Evolutionary conservation across 2,329 filamentous ascomycete genomes (phyloP).

Genomic region (Fusarium mangiferae): DNA sequence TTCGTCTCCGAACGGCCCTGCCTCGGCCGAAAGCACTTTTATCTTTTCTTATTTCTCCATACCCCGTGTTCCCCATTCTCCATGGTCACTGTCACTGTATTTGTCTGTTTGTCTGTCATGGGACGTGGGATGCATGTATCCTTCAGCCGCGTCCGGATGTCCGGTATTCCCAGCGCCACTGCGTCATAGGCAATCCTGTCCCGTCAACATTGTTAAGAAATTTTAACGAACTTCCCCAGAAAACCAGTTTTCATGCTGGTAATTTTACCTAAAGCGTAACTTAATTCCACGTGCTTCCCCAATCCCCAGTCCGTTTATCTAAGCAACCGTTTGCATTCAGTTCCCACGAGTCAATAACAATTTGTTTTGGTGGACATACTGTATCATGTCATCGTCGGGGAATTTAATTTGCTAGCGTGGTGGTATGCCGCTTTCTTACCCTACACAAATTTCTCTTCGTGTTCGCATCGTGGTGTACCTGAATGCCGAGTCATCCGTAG

Average conservation of each 20-base stretch:
- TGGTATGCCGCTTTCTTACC: background rate
- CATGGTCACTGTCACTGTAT: background rate
- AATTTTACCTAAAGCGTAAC: background rate
- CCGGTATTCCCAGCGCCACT: slow-evolving; percentile 22
- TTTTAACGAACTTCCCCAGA: background rate
- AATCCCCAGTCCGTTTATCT: background rate
- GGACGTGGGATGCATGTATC: background rate
- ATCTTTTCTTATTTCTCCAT: slow-evolving; percentile 1
- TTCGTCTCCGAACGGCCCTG: slow-evolving; percentile 30
- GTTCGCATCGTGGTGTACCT: background rate
- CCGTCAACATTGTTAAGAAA: background rate
- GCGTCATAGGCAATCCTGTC: slow-evolving; percentile 5
- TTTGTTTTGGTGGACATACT: background rate
- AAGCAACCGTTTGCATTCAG: background rate
- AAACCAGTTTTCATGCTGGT: slow-evolving; percentile 15
- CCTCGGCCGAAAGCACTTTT: slow-evolving; percentile 27
- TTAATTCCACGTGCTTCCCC: background rate
- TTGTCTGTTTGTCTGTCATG: background rate
- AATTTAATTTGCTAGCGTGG: background rate
- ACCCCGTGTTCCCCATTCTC: slow-evolving; percentile 12
- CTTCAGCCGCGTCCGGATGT: background rate
- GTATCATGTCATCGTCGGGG: background rate
- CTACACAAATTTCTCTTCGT: background rate
- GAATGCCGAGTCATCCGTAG: slow-evolving; percentile 10
- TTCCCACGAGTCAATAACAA: background rate